These are phyloP conservation scores for Scedosporium minutisporum DNA, from an alignment of 2,329 filamentous ascomycete genomes.

Conservation along the genomic window DNA sequence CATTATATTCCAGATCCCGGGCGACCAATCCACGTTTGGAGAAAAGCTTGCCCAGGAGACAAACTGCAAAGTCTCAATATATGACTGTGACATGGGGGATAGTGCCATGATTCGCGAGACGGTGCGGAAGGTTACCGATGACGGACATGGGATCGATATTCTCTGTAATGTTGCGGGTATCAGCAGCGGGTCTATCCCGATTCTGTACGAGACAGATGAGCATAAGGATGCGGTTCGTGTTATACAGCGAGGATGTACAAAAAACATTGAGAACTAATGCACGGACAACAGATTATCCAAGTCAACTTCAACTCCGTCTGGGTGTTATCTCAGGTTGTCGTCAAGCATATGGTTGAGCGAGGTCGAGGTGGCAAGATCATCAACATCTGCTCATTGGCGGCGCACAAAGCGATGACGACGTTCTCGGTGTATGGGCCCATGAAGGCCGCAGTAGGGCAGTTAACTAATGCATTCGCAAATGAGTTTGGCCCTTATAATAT, in stretches of 20 bases:
- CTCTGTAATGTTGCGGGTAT: slow-evolving; percentile 13
- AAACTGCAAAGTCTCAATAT: slow-evolving; percentile 2
- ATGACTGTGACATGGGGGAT: slow-evolving; percentile 9
- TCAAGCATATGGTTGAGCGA: slow-evolving; percentile 10
- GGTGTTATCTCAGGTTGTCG: slow-evolving; percentile 10
- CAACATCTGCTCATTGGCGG: slow-evolving; percentile 12
- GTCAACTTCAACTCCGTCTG: slow-evolving; percentile 1
- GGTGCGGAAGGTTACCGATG: slow-evolving; percentile 5
- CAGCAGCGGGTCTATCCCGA: slow-evolving; percentile 4
- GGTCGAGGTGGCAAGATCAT: slow-evolving; percentile 12
- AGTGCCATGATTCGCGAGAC: slow-evolving; percentile 2
- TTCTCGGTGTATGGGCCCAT: slow-evolving; percentile 13
- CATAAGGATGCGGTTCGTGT: too few species aligned
- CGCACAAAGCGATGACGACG: slow-evolving; percentile 10
- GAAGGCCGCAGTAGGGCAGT: slow-evolving; percentile 12
- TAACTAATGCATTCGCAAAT: slow-evolving; percentile 12
- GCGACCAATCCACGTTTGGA: slow-evolving; percentile 9
- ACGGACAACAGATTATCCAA: too few species aligned
- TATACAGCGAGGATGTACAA: too few species aligned
- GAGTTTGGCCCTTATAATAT: slow-evolving; percentile 11
- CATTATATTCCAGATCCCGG: slow-evolving; percentile 9
- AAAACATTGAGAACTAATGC: too few species aligned
- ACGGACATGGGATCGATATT: slow-evolving; percentile 11
- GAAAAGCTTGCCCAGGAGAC: slow-evolving; percentile 5
- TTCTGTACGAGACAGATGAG: too few species aligned